Percentiles rank a stretch among this genome's conserved stretches.
phyloP scores from a whole-genome alignment of 2,329 filamentous ascomycete genomes.

The Xylariaceae sp. region DNA sequence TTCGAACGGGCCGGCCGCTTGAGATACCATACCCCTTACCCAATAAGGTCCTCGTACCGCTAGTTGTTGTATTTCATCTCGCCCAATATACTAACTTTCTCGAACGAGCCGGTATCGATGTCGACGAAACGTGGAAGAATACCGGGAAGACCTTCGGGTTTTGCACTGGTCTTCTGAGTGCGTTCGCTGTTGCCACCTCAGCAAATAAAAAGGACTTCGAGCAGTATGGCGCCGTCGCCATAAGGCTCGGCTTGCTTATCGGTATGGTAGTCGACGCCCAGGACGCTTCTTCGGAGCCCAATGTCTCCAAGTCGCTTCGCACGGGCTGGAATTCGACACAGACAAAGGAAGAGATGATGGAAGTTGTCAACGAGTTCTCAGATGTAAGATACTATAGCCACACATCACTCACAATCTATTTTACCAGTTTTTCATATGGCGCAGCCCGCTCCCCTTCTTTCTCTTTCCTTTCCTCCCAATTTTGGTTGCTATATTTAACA shows the following conservation, averaged over 20 bases:
- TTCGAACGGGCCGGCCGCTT: constrained; percentile 9
- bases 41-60: constrained; percentile 41
- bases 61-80: constrained; percentile 45
- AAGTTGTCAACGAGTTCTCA: constrained; percentile 6
- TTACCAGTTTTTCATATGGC: too few species aligned
- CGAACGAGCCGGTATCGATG: background rate
- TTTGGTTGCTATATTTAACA: constrained; percentile 28
- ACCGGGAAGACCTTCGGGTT: constrained; percentile 43
- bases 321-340: constrained; percentile 33
- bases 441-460: background rate
- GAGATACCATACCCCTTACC: constrained; percentile 6
- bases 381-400: constrained; percentile 5
- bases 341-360: constrained; percentile 27
- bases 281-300: constrained; percentile 31
- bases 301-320: constrained; percentile 27
- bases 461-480: constrained; percentile 7
- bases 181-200: constrained; percentile 45
- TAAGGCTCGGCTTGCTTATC: constrained; percentile 47
- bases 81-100: constrained; percentile 10
- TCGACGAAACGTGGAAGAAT: background rate
- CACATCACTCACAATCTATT: background rate
- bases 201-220: constrained; percentile 38
- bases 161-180: constrained; percentile 48
- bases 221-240: constrained; percentile 43
- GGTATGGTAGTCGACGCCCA: constrained; percentile 46